Evolutionary conservation across 805 yeast species (phyloP).

Genomic region (Lipomyces sp.): DNA sequence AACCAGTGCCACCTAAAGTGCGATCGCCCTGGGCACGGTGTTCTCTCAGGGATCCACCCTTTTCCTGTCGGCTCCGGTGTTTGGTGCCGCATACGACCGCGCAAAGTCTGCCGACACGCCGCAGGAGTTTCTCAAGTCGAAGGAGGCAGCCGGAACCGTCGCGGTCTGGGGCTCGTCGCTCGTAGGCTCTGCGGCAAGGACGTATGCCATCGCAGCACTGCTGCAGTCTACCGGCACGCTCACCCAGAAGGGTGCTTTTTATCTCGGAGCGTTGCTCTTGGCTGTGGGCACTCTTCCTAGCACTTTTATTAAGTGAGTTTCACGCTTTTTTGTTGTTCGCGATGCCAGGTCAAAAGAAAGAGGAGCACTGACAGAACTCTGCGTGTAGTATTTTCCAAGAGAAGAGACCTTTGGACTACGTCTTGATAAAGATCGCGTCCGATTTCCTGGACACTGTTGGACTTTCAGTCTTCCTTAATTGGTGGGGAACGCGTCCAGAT

Average conservation of each 20-base stretch:
- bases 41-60: conserved; percentile 40
- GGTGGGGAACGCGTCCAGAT: conserved; percentile 38
- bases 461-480: conserved; percentile 40
- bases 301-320: conserved; percentile 30
- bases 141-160: conserved; percentile 41
- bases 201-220: conserved; percentile 43
- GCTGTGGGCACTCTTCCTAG: conserved; percentile 40
- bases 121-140: conserved; percentile 39
- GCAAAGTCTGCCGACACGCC: conserved; percentile 38
- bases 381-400: conserved; percentile 36
- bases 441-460: conserved; percentile 44
- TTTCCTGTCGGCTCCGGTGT: conserved; percentile 39
- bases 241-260: conserved; percentile 42
- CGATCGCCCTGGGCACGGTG: conserved; percentile 43
- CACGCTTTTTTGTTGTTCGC: not conserved
- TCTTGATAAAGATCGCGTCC: conserved; percentile 36
- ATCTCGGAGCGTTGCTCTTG: conserved; percentile 41
- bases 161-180: conserved; percentile 38
- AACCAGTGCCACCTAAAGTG: too few relatives aligned
- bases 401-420: conserved; percentile 38
- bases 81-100: conserved; percentile 41
- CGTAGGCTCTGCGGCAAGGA: conserved; percentile 40
- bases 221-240: conserved; percentile 41
- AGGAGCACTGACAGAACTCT: not conserved
- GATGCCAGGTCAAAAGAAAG: too few relatives aligned